These are phyloP conservation scores for Zoysia pacifica DNA, from an alignment of 176 grass and related monocot species.

Conservation along the genomic window DNA sequence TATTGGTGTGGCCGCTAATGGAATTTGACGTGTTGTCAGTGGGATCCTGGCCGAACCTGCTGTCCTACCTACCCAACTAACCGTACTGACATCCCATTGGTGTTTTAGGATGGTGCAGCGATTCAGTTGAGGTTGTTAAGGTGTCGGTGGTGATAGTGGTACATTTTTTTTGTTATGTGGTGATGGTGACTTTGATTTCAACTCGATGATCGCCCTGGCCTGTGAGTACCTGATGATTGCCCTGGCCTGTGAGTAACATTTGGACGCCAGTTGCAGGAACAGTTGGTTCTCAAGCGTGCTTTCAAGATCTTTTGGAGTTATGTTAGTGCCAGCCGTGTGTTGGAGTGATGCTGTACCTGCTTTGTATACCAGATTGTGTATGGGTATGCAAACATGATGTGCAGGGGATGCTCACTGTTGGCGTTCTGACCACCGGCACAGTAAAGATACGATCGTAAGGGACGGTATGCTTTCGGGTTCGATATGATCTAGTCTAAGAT, in stretches of 20 bases:
- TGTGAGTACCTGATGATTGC: background rate
- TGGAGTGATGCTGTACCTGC: background rate
- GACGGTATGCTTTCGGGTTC: no score
- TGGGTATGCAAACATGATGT: background rate
- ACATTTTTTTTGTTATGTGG: conserved; percentile 13
- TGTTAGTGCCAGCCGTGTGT: background rate
- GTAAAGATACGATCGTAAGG: no score
- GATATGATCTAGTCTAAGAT: no score
- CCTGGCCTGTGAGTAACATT: conserved; percentile 1
- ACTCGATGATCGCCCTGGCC: background rate
- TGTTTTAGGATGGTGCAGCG: conserved; percentile 4
- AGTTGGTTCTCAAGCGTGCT: background rate
- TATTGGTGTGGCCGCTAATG: conserved; percentile 7
- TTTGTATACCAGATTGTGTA: background rate
- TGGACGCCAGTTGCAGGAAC: background rate
- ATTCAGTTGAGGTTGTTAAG: conserved; percentile 27
- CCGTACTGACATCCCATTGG: background rate
- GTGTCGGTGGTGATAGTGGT: background rate
- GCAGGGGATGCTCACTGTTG: background rate
- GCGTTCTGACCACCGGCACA: no score
- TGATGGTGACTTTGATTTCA: conserved; percentile 28
- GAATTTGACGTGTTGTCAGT: background rate
- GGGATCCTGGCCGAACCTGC: conserved; percentile 13
- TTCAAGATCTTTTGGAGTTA: background rate
- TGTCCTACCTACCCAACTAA: conserved; percentile 28